Evolutionary conservation across 2,329 filamentous ascomycete genomes (phyloP), one percentile per base, ranked within the genome.

Genomic region (Xylaria hypoxylon): DNA sequence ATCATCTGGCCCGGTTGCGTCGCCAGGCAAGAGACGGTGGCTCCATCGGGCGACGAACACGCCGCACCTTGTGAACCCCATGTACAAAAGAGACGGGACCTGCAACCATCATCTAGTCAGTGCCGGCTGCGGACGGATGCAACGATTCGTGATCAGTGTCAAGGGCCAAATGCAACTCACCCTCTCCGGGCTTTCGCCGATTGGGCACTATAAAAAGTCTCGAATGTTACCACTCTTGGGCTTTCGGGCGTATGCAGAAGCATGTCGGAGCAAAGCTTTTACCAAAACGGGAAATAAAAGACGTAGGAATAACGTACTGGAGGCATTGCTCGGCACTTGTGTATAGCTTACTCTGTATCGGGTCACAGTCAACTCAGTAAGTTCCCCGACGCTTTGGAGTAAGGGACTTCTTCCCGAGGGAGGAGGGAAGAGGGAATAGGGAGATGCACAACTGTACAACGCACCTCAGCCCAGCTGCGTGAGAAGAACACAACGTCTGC

Each of bases 401-500:
- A 44, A 42, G 31, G 11, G 28, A 31, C 47, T 35, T 51, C 38
- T 60, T 42, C 50, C 47, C 13, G 48, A 24, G 24, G 35, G 28
- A 47, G n/a, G n/a, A n/a, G n/a, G n/a, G n/a, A n/a, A n/a, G n/a
- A n/a, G n/a, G n/a, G n/a, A n/a, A n/a, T n/a, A n/a, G 28, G n/a
- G 28, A 40, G 31, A 38, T 38, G 35, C 35, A 15, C 35, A 38
- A 38, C 15, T 26, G 24, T 31, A 57, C 61, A 61, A 79, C 80
- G 78, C 78, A 90, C 89, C 81, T 89, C 85, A 65, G 90, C 90
- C 90, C 91, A 93, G 57, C 82, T 83, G 72, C 85, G 86, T 13
- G 90, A 92, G 78, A 90, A 93, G 76, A 93, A 92, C n/a, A 93
- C 86, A 19, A 92, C 84, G 73, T 93, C 88, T 26, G 89, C 90